phyloP scores from a whole-genome alignment of 169 alveolate species.

The Cardiosporidium cionae region DNA sequence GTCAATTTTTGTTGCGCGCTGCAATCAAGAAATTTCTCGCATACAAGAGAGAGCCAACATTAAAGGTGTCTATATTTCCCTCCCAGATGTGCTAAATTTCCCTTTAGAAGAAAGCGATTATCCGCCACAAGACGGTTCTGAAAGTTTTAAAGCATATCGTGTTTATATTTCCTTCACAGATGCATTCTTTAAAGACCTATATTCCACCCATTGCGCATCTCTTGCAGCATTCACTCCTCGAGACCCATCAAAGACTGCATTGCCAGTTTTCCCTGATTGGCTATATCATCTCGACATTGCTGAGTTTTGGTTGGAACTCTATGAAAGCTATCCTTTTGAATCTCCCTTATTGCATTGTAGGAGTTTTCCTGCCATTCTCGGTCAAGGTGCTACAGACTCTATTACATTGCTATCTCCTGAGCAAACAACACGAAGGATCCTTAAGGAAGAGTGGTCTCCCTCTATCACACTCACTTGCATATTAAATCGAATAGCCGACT shows the following conservation, averaged over 20 bases:
- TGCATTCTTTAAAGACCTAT: background rate
- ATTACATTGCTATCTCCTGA: too few species aligned
- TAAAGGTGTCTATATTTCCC: background rate
- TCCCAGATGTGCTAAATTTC: background rate
- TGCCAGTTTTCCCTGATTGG: too few species aligned
- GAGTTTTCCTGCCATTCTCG: background rate
- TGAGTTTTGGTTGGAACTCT: background rate
- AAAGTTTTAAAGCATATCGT: background rate
- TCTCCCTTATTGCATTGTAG: background rate
- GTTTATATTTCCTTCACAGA: background rate
- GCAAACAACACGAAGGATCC: background rate
- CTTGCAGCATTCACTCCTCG: too few species aligned
- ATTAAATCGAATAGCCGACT: background rate
- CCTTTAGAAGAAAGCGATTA: background rate
- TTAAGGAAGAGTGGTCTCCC: background rate
- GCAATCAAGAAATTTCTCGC: background rate
- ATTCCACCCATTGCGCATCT: too few species aligned
- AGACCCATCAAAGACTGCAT: too few species aligned
- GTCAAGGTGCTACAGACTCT: background rate
- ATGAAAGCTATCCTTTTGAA: background rate
- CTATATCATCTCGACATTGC: too few species aligned
- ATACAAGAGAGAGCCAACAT: background rate
- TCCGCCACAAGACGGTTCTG: background rate
- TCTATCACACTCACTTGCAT: background rate
- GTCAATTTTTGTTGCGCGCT: too few species aligned